Conservation (phyloP, 2,329 filamentous ascomycete genomes). For the Raffaelea ambrosiae region DNA sequence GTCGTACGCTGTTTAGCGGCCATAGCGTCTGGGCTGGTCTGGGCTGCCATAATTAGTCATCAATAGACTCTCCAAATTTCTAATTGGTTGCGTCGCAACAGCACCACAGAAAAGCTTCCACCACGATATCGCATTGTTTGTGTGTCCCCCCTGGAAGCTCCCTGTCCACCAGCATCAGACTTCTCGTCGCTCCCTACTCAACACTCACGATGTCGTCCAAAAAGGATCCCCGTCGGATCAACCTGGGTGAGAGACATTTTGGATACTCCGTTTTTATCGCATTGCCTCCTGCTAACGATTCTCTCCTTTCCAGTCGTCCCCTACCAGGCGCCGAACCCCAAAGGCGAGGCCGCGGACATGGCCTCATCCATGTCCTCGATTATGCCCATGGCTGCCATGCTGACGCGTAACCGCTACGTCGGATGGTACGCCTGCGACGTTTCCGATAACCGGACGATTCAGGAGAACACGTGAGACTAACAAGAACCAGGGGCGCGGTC, state of each 20-base stretch:
- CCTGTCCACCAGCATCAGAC: neutral
- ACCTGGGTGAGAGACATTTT: constrained; percentile 11
- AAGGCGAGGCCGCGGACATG: constrained; percentile 59
- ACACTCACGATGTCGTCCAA: constrained; percentile 9
- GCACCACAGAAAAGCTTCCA: neutral
- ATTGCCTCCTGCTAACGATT: neutral
- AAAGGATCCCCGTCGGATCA: constrained; percentile 12
- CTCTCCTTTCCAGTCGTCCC: constrained; percentile 60
- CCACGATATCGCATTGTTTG: neutral
- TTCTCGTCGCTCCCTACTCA: neutral
- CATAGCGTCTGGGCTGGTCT: too few relatives aligned
- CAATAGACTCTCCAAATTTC: neutral
- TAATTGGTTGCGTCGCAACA: neutral
- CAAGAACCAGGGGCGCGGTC: constrained; percentile 55
- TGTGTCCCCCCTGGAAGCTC: neutral
- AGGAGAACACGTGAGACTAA: constrained; percentile 2
- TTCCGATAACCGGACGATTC: neutral
- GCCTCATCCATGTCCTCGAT: constrained; percentile 65
- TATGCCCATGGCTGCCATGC: constrained; percentile 92
- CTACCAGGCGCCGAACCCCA: constrained; percentile 67
- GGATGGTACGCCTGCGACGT: constrained; percentile 47
- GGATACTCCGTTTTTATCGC: neutral
- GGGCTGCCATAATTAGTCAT: too few relatives aligned
- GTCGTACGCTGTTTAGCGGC: too few relatives aligned
- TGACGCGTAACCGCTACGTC: constrained; percentile 78